Percentiles rank a stretch among this genome's conserved stretches.
These are phyloP conservation scores for Eucalyptus tenuipes DNA, from an alignment of 345 rosid genomes.

Conservation along the genomic window DNA sequence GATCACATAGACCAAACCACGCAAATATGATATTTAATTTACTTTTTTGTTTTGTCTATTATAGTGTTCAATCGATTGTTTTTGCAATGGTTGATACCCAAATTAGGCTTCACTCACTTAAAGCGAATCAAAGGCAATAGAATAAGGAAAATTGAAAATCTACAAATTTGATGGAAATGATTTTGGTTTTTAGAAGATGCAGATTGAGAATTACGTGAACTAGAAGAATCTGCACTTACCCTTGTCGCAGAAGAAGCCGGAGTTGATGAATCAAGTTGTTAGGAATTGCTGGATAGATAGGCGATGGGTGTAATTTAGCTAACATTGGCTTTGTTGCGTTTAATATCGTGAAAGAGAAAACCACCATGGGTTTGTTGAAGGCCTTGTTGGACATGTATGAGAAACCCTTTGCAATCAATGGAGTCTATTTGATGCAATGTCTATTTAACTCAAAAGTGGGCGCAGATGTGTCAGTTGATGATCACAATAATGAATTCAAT, in stretches of 20 bases:
- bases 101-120: background rate
- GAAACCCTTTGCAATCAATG: background rate
- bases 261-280: no score
- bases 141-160: background rate
- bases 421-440: background rate
- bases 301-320: background rate
- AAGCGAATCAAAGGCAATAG: background rate
- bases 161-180: no score
- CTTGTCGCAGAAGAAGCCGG: accelerated
- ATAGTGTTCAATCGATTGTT: background rate
- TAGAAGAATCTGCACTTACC: background rate
- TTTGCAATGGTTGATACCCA: accelerated
- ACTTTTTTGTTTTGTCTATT: no score
- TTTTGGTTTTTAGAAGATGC: background rate
- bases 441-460: background rate
- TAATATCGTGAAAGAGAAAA: background rate
- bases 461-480: background rate
- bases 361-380: background rate
- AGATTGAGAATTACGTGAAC: background rate
- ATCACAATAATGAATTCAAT: background rate
- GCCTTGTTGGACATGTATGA: background rate
- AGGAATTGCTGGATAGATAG: background rate
- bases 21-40: no score
- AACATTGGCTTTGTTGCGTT: no score
- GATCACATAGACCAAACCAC: background rate